Base-by-base conservation (phyloP, 768 basidiomycete genomes). In the Suillus decipiens region DNA sequence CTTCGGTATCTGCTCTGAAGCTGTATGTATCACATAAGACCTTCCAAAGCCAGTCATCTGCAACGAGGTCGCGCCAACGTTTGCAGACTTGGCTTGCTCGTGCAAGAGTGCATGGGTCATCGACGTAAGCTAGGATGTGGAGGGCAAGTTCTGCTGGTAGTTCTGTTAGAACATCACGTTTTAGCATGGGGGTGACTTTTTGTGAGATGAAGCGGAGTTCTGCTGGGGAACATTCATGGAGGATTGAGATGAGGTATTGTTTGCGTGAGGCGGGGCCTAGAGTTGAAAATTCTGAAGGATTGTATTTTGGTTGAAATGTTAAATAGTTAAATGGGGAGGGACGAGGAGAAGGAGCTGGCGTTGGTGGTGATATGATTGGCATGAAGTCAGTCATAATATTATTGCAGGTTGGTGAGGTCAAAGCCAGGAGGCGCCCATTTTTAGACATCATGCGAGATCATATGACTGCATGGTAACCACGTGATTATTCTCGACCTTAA, bases 21-120 rank as follows among this genome's bases (percentile, higher is more conserved):
- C 81, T 82, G 71, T 87, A 83, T 19, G 77, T 69, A 12, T 78
- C 73, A 70, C 89, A 94, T 86, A 96, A 85, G 12, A 80, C 69
- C 73, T 85, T 87, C 96, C 95, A 98, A 12, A 92, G 79, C 66
- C 79, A 82, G 66, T 96, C 93, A 69, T 95, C 94, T 51, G 81
- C 76, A 8, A 89, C 80, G 7, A 97, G 81, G 17, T 73, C 76
- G 15, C 81, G 76, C 96, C 96, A 98, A 56, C 81, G 80, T 60
- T 79, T 78, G 67, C 88, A 89, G 34, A 96, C 95, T 39, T 83
- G 81, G 45, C 83, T 79, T 0, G 89, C 89, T 12, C 92, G 79
- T 0, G 86, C 80, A 11, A 97, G 85, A 0, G 89, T 88, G 48
- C 78, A 77, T 0, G 91, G 88, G 51, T 93, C 89, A 61, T 93